Conservation (phyloP, 306 rosid species). For the Castanea crenata region DNA sequence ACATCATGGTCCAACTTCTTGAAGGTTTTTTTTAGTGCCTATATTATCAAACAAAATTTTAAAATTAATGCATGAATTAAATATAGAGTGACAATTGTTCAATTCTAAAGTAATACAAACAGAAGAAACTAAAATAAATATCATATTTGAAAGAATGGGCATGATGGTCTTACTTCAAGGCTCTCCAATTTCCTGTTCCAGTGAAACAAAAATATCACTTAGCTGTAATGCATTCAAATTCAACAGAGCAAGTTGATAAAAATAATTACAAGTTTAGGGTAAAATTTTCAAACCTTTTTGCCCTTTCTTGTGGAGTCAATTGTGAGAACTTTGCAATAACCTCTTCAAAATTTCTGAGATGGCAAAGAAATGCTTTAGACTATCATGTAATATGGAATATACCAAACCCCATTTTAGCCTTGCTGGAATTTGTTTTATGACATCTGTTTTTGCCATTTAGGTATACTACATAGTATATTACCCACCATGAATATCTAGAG, state of each 20-base stretch:
- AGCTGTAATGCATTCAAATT: conserved; percentile 17
- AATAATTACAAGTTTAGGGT: neutral
- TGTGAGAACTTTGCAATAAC: conserved; percentile 63
- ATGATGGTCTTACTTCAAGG: conserved; percentile 66
- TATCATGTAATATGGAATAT: neutral
- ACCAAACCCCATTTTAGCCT: neutral
- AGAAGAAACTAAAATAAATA: conserved; percentile 14
- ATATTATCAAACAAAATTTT: conserved; percentile 30
- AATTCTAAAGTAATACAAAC: neutral
- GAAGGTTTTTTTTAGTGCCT: conserved; percentile 81
- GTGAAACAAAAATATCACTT: conserved; percentile 28
- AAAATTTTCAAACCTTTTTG: conserved; percentile 54
- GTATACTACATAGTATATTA: neutral
- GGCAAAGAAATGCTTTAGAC: neutral
- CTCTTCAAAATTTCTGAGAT: conserved; percentile 56
- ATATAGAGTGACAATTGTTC: conserved; percentile 4
- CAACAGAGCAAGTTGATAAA: conserved; percentile 17
- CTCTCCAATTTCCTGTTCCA: conserved; percentile 76
- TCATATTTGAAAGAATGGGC: conserved; percentile 8
- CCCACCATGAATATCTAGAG: neutral
- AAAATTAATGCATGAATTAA: conserved; percentile 7
- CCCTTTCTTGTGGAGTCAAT: conserved; percentile 77
- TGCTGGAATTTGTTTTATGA: neutral
- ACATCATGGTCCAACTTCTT: conserved; percentile 83
- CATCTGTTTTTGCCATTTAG: neutral